Conservation (phyloP, 2,329 filamentous ascomycete genomes). For the Xylaria digitata region DNA sequence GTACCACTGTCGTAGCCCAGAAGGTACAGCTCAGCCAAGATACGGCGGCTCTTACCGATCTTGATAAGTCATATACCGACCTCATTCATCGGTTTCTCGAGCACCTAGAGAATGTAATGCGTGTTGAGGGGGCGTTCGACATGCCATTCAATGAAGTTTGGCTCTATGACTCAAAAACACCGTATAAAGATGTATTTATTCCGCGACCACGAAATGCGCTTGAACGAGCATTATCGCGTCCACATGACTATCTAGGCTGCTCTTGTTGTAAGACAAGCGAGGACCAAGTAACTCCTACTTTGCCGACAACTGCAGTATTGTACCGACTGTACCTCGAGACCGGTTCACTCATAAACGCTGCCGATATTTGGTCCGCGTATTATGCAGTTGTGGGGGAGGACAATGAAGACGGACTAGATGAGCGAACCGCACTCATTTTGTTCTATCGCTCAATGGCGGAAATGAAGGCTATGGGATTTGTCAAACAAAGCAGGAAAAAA, state of each 20-base stretch:
- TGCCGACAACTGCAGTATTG: slow-evolving; percentile 77
- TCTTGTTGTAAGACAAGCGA: slow-evolving; percentile 69
- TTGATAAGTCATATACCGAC: slow-evolving; percentile 76
- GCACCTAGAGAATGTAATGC: slow-evolving; percentile 56
- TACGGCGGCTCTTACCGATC: slow-evolving; percentile 74
- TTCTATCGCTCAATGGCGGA: slow-evolving; percentile 92
- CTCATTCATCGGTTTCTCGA: slow-evolving; percentile 69
- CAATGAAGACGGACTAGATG: slow-evolving; percentile 58
- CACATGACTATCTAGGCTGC: slow-evolving; percentile 82
- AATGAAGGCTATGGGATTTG: slow-evolving; percentile 83
- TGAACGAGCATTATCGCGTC: slow-evolving; percentile 76
- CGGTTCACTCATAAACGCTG: slow-evolving; percentile 79
- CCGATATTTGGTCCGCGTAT: slow-evolving; percentile 84
- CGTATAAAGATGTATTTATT: slow-evolving; percentile 78
- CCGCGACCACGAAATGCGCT: slow-evolving; percentile 77
- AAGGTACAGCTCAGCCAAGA: slow-evolving; percentile 84
- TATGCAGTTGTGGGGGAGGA: slow-evolving; percentile 67
- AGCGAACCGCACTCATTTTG: slow-evolving; percentile 72
- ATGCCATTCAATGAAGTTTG: slow-evolving; percentile 77
- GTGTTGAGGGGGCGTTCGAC: slow-evolving; percentile 55
- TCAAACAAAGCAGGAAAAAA: slow-evolving; percentile 92
- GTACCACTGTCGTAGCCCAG: slow-evolving; percentile 83
- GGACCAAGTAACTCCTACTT: slow-evolving; percentile 66
- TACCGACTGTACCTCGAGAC: slow-evolving; percentile 85
- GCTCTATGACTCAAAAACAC: slow-evolving; percentile 77